Base-by-base conservation (phyloP, 352 stramenopile genomes). In the Pythium sp. region DNA sequence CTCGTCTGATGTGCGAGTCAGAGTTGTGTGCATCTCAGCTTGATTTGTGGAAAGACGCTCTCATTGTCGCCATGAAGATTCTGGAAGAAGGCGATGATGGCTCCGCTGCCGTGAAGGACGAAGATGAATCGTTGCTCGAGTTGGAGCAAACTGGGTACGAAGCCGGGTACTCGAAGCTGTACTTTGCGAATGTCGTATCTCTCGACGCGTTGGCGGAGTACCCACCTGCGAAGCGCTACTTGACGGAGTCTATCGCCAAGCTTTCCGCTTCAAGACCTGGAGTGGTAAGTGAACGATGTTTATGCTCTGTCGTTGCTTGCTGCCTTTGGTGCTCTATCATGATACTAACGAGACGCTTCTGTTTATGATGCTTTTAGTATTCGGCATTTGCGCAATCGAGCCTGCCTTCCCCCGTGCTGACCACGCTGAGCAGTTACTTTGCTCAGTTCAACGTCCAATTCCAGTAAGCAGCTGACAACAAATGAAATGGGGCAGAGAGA, bases 111-210 rank as follows among this genome's bases (percentile, higher is more conserved):
- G 72, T 86, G 15, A 92, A 93, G 70, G 84, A 91, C 64, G 83
- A 90, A 46, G 89, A 98, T 64, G 91, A 96, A 65, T 84, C 76
- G 41, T 72, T 94, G 54, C 73, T 91, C 24, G 89, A 92, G 32
- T 69, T 94, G 43, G 82, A 94, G 62, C 75, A 94, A 65, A 92
- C 89, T 3, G 86, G 90, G 28, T 99, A 98, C 69, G 95, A 98
- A 85, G 89, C 95, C 41, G 91, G 92, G 9, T 98, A 96, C 77
- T 97, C 95, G 15, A 94, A 95, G 65, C 75, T 99, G 20, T 93
- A 97, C 67, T 98, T 98, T 77, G 95, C 95, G 11, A 91, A 85
- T 0, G 82, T 92, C 41, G 82, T 89, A 43, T 70, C 81, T 0
- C 81, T 93, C 58, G 96, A 99, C 76, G 84, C 89, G 32, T 89